Conservation (phyloP, 306 rosid species). For the Vigna mungo region DNA sequence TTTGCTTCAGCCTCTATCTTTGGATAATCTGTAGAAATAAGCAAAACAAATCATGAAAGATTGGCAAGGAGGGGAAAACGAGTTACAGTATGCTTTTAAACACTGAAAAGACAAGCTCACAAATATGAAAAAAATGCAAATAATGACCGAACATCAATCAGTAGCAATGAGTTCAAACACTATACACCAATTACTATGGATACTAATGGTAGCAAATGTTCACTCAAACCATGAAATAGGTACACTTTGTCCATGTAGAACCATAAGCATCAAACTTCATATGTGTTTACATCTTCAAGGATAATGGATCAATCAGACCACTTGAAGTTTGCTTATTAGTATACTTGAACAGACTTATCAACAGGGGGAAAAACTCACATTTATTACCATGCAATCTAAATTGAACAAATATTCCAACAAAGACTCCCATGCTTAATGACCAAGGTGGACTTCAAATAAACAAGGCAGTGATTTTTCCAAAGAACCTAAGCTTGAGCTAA, state of each 20-base stretch:
- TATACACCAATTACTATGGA: neutral
- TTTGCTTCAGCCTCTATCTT: slow-evolving; percentile 91
- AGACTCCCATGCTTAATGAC: neutral
- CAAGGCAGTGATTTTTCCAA: neutral
- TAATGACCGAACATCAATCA: too few species aligned
- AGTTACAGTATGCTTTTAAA: slow-evolving; percentile 27
- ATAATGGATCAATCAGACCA: slow-evolving; percentile 7
- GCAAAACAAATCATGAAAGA: slow-evolving; percentile 35
- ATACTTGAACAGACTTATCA: neutral
- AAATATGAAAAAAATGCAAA: slow-evolving; percentile 3
- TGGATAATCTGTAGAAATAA: slow-evolving; percentile 75
- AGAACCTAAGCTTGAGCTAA: slow-evolving; percentile 37
- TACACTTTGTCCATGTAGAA: neutral
- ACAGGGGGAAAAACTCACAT: neutral
- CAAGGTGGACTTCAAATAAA: neutral
- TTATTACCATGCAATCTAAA: neutral
- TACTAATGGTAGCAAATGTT: slow-evolving; percentile 6
- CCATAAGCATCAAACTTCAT: neutral
- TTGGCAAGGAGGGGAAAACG: slow-evolving; percentile 27
- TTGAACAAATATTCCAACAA: neutral
- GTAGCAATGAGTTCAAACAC: neutral
- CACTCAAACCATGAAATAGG: neutral
- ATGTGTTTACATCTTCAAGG: slow-evolving; percentile 13
- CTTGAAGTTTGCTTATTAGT: neutral
- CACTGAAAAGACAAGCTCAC: neutral